Conservation (phyloP, 2,329 filamentous ascomycete species). For the Fusarium pseudocircinatum region DNA sequence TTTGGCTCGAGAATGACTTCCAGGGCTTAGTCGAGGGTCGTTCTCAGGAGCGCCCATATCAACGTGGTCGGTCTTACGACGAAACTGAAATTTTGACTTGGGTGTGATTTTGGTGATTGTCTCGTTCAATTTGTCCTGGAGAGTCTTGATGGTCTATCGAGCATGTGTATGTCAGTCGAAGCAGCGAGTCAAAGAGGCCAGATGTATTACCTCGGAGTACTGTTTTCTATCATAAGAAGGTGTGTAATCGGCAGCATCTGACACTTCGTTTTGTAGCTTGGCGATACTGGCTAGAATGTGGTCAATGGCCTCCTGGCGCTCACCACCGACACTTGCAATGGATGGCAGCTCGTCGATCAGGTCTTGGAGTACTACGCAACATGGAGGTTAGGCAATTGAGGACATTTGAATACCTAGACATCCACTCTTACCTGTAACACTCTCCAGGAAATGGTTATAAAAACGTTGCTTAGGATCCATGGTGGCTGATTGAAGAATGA, state of each 20-base stretch:
- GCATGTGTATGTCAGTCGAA: background rate
- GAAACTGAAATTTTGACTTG: conserved; percentile 87
- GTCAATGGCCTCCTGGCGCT: conserved; percentile 83
- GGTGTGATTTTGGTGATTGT: conserved; percentile 75
- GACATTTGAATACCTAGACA: background rate
- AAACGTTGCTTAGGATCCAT: conserved; percentile 76
- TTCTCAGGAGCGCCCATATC: conserved; percentile 55
- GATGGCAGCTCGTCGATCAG: conserved; percentile 75
- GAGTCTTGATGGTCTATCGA: conserved; percentile 77
- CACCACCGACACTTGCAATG: conserved; percentile 70
- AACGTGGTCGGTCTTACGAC: conserved; percentile 50
- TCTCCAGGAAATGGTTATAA: conserved; percentile 83
- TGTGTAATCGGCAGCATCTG: conserved; percentile 82
- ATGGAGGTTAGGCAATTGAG: conserved; percentile 5
- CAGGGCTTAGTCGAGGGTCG: conserved; percentile 55
- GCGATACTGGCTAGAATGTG: conserved; percentile 83
- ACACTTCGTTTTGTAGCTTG: conserved; percentile 82
- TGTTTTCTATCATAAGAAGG: conserved; percentile 90
- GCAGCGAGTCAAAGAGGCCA: background rate
- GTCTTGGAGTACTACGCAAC: conserved; percentile 74
- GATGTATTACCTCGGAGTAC: conserved; percentile 74
- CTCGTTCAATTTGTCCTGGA: conserved; percentile 81
- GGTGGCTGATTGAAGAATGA: conserved; percentile 35
- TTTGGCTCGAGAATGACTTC: conserved; percentile 46
- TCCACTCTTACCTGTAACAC: conserved; percentile 70